phyloP scores from a whole-genome alignment of 306 rosid species.

The Medicago arabica region DNA sequence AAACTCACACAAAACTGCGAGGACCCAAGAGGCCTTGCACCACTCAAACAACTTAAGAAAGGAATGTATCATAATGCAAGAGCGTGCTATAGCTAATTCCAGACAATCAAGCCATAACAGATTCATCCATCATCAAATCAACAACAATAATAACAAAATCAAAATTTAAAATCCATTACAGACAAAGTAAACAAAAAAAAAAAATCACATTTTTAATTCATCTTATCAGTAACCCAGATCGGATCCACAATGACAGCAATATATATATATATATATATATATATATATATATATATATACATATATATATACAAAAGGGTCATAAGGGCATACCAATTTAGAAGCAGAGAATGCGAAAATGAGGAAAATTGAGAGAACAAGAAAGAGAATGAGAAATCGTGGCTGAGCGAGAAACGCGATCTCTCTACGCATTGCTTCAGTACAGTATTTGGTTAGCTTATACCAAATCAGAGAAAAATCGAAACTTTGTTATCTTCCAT shows the following conservation, averaged over 20 bases:
- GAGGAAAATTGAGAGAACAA: slow-evolving; percentile 55
- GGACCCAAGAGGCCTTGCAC: too few relatives aligned
- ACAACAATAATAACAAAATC: not conserved
- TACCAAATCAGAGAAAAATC: slow-evolving; percentile 30
- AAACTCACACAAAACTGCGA: too few relatives aligned
- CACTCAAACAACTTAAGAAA: too few relatives aligned
- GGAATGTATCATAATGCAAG: slow-evolving; percentile 26
- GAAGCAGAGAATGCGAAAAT: slow-evolving; percentile 52
- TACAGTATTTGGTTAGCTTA: not conserved
- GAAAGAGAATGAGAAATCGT: slow-evolving; percentile 56
- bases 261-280: too few relatives aligned
- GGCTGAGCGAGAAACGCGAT: slow-evolving; percentile 63
- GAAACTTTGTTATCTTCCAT: slow-evolving; percentile 31
- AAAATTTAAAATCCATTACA: not conserved
- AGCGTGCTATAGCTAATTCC: not conserved
- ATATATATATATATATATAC: too few relatives aligned
- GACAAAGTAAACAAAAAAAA: slow-evolving; percentile 3
- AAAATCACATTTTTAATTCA: slow-evolving; percentile 1
- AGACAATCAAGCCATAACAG: slow-evolving; percentile 6
- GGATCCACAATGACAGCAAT: slow-evolving; percentile 25
- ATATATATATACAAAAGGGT: not conserved
- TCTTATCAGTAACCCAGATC: slow-evolving; percentile 28
- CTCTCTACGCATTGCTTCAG: slow-evolving; percentile 58
- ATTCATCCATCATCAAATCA: not conserved
- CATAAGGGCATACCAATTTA: slow-evolving; percentile 23